Conservation (phyloP, 306 rosid species). For the Glycine tomentella region DNA sequence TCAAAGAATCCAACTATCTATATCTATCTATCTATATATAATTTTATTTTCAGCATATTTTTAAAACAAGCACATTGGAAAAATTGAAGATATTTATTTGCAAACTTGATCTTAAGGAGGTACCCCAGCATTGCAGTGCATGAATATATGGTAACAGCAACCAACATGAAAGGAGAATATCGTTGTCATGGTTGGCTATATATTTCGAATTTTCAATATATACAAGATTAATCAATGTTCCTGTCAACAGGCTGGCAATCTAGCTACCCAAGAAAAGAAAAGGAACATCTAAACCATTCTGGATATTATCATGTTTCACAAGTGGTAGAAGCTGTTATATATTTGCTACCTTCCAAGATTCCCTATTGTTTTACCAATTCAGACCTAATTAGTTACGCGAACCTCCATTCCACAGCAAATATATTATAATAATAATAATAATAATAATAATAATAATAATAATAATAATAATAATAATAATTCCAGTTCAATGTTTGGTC, state of each 20-base stretch:
- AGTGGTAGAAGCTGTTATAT: neutral
- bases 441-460: neutral
- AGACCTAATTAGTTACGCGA: neutral
- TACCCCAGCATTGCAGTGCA: neutral
- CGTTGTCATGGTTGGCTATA: constrained; percentile 5
- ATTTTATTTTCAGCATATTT: neutral
- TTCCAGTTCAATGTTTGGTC: neutral
- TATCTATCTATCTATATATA: too few species aligned
- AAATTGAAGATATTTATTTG: neutral
- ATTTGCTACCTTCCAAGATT: neutral
- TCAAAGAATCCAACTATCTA: neutral
- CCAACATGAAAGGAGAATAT: constrained; percentile 12
- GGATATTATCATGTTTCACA: constrained; percentile 4
- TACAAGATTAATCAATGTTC: neutral
- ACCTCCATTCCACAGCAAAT: neutral
- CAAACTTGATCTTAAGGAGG: neutral
- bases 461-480: neutral
- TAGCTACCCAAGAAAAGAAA: neutral
- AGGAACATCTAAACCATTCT: neutral
- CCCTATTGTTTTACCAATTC: neutral
- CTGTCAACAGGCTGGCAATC: constrained; percentile 22
- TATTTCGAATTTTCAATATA: neutral
- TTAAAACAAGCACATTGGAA: neutral
- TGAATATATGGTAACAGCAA: neutral
- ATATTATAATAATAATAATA: too few species aligned